These are phyloP conservation scores for Lasiodiplodia theobromae DNA, from an alignment of 2,329 filamentous ascomycete species.

Conservation along the genomic window DNA sequence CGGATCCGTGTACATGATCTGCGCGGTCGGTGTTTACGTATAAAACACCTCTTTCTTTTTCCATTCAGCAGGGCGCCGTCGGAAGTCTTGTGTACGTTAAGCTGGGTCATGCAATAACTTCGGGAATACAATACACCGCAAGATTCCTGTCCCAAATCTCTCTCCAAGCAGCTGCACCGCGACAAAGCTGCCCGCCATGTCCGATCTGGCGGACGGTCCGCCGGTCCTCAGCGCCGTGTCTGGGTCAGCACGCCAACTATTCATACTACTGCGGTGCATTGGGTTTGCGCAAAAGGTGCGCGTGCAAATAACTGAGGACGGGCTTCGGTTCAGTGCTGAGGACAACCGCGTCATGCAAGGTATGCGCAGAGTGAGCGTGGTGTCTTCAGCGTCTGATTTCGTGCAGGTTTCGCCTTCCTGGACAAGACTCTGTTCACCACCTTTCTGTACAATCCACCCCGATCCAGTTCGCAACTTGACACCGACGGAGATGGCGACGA, in stretches of 20 bases:
- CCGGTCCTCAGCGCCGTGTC: conserved; percentile 76
- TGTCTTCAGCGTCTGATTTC: conserved; percentile 5
- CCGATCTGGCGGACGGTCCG: conserved; percentile 44
- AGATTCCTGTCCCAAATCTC: conserved; percentile 30
- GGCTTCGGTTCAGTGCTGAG: conserved; percentile 86
- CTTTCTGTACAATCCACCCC: conserved; percentile 71
- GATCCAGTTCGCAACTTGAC: conserved; percentile 24
- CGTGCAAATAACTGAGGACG: conserved; percentile 83
- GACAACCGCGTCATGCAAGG: conserved; percentile 92
- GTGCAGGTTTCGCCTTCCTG: conserved; percentile 76
- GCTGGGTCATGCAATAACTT: conserved; percentile 47
- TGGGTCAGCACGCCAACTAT: conserved; percentile 78
- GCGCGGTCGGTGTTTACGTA: conserved; percentile 97
- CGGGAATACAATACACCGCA: conserved; percentile 30
- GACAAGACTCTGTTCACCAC: conserved; percentile 88
- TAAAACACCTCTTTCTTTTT: conserved; percentile 55
- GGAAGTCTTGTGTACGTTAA: conserved; percentile 42
- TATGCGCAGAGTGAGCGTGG: conserved; percentile 44
- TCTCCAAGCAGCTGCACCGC: conserved; percentile 3
- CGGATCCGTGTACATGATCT: conserved; percentile 98
- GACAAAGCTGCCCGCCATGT: background rate
- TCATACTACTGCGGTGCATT: conserved; percentile 69
- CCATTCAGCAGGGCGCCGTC: conserved; percentile 38
- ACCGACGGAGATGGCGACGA: conserved; percentile 49
- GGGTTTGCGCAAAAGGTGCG: conserved; percentile 66